These are phyloP conservation scores for Aspergillus bridgeri DNA, from an alignment of 495 filamentous ascomycete species.

Conservation along the genomic window DNA sequence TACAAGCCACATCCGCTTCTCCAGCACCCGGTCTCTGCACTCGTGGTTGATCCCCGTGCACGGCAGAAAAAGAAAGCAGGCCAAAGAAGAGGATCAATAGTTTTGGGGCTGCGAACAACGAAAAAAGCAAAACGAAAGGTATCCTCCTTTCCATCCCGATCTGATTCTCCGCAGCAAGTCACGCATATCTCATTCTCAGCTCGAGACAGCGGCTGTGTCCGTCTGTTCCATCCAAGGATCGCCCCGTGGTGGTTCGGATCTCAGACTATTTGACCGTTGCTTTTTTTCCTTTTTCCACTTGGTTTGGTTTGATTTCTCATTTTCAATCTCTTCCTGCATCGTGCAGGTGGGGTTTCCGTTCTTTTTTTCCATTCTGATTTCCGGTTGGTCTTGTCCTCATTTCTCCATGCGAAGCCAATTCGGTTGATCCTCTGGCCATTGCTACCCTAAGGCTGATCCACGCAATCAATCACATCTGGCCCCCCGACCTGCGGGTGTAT, in stretches of 20 bases:
- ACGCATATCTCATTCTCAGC: background rate
- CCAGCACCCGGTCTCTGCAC: slow-evolving; percentile 1
- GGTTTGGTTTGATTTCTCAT: slow-evolving; percentile 1
- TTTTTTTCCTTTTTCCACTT: background rate
- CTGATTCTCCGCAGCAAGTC: background rate
- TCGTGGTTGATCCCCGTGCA: slow-evolving; percentile 11
- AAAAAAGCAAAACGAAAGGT: background rate
- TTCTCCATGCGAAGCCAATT: slow-evolving; percentile 1
- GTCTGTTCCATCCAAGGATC: slow-evolving; percentile 11
- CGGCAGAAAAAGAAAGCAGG: background rate
- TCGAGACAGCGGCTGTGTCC: slow-evolving; percentile 20
- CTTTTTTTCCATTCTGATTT: background rate
- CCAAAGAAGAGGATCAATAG: background rate
- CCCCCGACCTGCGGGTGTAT: too few species aligned
- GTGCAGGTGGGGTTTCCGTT: background rate
- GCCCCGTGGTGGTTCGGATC: slow-evolving; percentile 14
- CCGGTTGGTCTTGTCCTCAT: background rate
- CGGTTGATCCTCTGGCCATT: background rate
- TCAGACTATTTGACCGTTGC: background rate
- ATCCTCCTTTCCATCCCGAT: background rate
- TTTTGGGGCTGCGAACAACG: background rate
- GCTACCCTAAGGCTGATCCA: slow-evolving; percentile 11
- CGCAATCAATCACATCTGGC: slow-evolving; percentile 12
- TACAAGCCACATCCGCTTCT: slow-evolving; percentile 12
- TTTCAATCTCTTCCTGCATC: background rate